Base-by-base conservation (phyloP, 2,329 filamentous ascomycete genomes). In the Sphaerostilbella broomeana region DNA sequence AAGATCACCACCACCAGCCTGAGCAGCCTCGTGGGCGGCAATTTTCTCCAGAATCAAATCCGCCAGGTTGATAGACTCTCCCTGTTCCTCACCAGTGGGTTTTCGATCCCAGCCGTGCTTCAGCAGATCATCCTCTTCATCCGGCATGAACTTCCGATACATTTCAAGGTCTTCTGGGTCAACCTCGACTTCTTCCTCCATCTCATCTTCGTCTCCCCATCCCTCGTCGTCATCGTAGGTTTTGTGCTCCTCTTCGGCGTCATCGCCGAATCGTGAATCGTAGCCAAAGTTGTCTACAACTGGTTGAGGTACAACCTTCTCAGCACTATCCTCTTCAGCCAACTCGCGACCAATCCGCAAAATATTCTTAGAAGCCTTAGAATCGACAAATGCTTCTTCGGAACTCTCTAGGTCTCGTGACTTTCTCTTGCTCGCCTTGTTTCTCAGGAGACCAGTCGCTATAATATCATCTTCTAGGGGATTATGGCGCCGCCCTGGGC, bases 21-120 rank as follows among this genome's bases (percentile, higher is more conserved):
- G 71, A 21, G 73, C 73, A 4, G 86, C 84, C 67, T 98, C 92
- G 54, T 94, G 86, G 43, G 85, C 83, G 4, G 88, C 87, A 56
- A 98, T 98, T 65, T 94, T 95, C 57, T 90, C 81, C 43, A 98
- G 67, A 48, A 98, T 98, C 47, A 98, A 68, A 55, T 95, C 89
- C 12, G 92, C 88, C 42, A 98, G 70, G 60, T 97, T 95, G 47
- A 84, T 86, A 11, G 75, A 71, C 42, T 73, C 67, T 6, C 56
- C 59, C 11, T 70, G 70, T 27, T 68, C 67, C 24, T 70, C 67
- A 35, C 62, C 63, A 4, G 63, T 59, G 26, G 62, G 63, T 59
- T 69, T 61, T 29, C 61, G 60, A 50, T 70, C 70, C 68, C 70
- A 76, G 19, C 75, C 75, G 29, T 84, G 77, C 58, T 81, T 79